Evolutionary conservation across 2,329 filamentous ascomycete species (phyloP).

Genomic region (Aspergillus fumigatus): DNA sequence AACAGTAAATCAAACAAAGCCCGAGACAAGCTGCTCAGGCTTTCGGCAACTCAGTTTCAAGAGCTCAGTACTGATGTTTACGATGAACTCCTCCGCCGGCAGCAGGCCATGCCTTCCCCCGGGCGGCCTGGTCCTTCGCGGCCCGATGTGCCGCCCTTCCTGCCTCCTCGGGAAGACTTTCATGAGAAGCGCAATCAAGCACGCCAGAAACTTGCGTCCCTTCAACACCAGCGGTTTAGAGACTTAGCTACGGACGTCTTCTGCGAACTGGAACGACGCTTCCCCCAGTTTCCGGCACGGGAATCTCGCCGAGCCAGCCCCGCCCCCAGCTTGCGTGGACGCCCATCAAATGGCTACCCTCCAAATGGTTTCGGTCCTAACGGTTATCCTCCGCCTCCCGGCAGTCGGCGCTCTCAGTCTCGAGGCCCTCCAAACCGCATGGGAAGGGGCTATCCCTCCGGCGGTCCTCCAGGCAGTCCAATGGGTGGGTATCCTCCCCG

Average conservation of each 20-base stretch:
- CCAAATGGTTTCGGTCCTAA: slow-evolving; percentile 47
- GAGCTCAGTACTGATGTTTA: slow-evolving; percentile 97
- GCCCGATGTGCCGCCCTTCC: slow-evolving; percentile 59
- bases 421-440: slow-evolving; percentile 32
- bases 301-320: slow-evolving; percentile 68
- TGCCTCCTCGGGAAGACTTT: slow-evolving; percentile 82
- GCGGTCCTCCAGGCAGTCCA: slow-evolving; percentile 32
- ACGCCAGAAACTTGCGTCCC: slow-evolving; percentile 86
- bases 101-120: slow-evolving; percentile 56
- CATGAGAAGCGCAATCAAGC: slow-evolving; percentile 97
- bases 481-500: slow-evolving; percentile 35
- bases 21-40: slow-evolving; percentile 84
- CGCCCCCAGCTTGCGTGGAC: slow-evolving; percentile 56
- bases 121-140: slow-evolving; percentile 33
- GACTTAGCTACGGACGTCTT: slow-evolving; percentile 95
- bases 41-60: slow-evolving; percentile 91
- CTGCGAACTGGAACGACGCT: slow-evolving; percentile 85
- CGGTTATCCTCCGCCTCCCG: slow-evolving; percentile 33
- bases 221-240: slow-evolving; percentile 80
- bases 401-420: slow-evolving; percentile 40
- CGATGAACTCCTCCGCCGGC: slow-evolving; percentile 85
- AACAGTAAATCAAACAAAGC: slow-evolving; percentile 79
- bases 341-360: slow-evolving; percentile 51
- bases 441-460: slow-evolving; percentile 34
- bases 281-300: slow-evolving; percentile 69